These are phyloP conservation scores for Mimosa bimucronata DNA, from an alignment of 306 rosid species.

Conservation along the genomic window DNA sequence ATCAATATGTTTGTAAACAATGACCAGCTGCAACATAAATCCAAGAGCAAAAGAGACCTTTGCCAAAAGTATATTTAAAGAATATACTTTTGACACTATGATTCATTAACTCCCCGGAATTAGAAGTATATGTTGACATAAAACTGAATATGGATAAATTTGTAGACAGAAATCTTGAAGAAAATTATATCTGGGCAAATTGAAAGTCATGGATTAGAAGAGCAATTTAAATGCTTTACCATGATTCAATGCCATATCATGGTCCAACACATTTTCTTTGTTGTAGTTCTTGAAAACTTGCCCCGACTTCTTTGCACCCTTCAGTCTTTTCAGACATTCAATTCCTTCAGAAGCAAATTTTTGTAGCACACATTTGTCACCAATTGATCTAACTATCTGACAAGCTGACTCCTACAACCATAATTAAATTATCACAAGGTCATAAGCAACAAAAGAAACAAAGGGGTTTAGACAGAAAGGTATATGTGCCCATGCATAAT, in stretches of 20 bases:
- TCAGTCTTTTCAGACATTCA: conserved; percentile 58
- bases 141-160: conserved; percentile 11
- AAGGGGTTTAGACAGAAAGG: conserved; percentile 14
- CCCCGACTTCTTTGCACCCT: conserved; percentile 44
- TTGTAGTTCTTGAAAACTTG: conserved; percentile 30
- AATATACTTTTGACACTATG: not conserved
- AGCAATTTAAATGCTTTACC: conserved; percentile 30
- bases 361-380: conserved; percentile 66
- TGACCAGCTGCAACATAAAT: conserved; percentile 11
- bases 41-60: not conserved
- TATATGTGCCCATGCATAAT: conserved; percentile 21
- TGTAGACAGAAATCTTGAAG: conserved; percentile 18
- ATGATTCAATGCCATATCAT: conserved; percentile 25
- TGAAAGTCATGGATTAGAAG: conserved; percentile 24
- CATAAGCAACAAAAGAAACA: conserved; percentile 31
- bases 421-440: conserved; percentile 23
- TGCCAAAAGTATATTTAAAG: not conserved
- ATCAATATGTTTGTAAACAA: not conserved
- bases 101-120: not conserved
- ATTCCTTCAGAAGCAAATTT: conserved; percentile 79
- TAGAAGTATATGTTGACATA: not conserved
- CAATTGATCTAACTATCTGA: conserved; percentile 69
- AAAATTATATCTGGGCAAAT: conserved; percentile 4
- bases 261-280: conserved; percentile 39
- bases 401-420: conserved; percentile 72